Conservation (phyloP, 129 eudicot species). For the Chrysanthemum seticuspe region DNA sequence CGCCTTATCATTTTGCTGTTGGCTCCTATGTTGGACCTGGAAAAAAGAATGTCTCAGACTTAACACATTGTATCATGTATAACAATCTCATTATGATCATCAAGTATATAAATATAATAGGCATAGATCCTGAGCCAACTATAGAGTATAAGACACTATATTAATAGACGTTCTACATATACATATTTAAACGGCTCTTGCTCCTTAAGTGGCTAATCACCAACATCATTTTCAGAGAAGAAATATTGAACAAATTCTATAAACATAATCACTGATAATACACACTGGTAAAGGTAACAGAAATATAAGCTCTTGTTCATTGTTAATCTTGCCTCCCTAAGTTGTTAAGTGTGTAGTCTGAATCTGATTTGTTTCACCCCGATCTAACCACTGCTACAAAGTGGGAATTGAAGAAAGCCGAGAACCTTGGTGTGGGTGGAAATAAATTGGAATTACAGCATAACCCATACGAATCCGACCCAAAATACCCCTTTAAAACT, state of each 20-base stretch:
- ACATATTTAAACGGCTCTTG: not conserved
- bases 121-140: too few species aligned
- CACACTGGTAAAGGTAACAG: not conserved
- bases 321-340: not conserved
- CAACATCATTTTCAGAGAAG: not conserved
- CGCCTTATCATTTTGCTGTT: constrained; percentile 70
- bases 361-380: too few species aligned
- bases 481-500: too few species aligned
- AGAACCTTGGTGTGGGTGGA: too few species aligned
- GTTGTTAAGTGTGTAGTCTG: not conserved
- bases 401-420: too few species aligned
- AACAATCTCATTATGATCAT: too few species aligned
- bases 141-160: not conserved
- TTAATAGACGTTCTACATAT: not conserved
- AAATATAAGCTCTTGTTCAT: not conserved
- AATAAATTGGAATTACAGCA: too few species aligned
- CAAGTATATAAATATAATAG: too few species aligned
- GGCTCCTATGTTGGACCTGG: constrained; percentile 77
- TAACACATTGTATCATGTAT: constrained; percentile 2
- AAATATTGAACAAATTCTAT: too few species aligned
- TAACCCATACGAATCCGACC: too few species aligned
- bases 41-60: constrained; percentile 9
- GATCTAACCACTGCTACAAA: too few species aligned
- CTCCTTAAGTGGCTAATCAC: not conserved
- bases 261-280: too few species aligned